These are phyloP conservation scores for Barnettozyma salicaria DNA, from an alignment of 805 yeast genomes.

Conservation along the genomic window DNA sequence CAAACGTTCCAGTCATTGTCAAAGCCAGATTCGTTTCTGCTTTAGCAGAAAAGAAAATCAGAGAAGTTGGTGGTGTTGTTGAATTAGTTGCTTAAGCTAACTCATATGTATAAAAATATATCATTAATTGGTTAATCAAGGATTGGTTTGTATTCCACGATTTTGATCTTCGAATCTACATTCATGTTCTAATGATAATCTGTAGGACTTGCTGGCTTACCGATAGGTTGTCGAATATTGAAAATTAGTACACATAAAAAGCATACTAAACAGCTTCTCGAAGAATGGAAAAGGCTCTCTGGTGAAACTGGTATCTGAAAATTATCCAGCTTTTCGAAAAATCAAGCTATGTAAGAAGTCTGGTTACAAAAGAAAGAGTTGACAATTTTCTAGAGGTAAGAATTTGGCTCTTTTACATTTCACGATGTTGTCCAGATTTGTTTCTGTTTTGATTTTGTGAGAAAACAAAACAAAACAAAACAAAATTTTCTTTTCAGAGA, in stretches of 20 bases:
- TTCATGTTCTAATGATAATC: background rate
- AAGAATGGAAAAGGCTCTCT: too few species aligned
- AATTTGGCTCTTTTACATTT: too few species aligned
- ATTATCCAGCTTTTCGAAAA: too few species aligned
- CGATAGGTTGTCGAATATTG: too few species aligned
- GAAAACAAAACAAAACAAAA: background rate
- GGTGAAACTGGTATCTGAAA: too few species aligned
- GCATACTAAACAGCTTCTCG: too few species aligned
- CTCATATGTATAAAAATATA: constrained; percentile 12
- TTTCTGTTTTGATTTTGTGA: background rate
- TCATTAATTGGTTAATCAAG: constrained; percentile 11
- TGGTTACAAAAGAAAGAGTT: too few species aligned
- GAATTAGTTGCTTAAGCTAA: constrained; percentile 88
- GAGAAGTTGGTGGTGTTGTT: constrained; percentile 99
- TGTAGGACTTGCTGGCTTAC: too few species aligned
- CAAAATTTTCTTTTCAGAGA: background rate
- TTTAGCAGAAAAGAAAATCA: constrained; percentile 99
- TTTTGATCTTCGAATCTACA: background rate
- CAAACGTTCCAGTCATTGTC: constrained; percentile 97
- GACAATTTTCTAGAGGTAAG: too few species aligned
- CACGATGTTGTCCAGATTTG: too few species aligned
- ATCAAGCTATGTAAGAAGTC: too few species aligned
- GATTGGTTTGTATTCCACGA: background rate
- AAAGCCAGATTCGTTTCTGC: constrained; percentile 99
- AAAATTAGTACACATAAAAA: too few species aligned